Conservation (phyloP, 495 filamentous ascomycete species). For the Penicillium egyptiacum region DNA sequence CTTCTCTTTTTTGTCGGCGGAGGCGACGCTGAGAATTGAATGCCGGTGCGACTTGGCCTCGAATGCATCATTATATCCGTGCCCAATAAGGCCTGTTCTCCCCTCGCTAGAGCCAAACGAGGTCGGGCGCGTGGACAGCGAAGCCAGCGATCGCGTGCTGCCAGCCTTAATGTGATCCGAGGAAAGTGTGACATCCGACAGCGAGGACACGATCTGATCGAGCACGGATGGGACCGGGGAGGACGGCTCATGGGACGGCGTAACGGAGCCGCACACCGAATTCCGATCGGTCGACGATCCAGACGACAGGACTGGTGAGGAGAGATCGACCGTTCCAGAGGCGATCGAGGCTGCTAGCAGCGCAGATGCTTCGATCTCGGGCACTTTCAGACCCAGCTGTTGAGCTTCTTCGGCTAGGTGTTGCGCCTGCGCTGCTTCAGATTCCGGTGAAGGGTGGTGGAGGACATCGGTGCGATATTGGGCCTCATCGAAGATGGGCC, state of each 20-base stretch:
- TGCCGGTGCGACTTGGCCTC: constrained; percentile 20
- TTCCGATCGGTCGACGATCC: constrained; percentile 43
- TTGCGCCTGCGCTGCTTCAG: constrained; percentile 39
- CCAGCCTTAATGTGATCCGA: constrained; percentile 35
- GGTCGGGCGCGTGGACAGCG: constrained; percentile 43
- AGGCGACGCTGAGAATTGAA: constrained; percentile 37
- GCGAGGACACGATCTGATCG: constrained; percentile 34
- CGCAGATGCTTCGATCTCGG: constrained; percentile 39
- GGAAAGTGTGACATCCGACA: constrained; percentile 42
- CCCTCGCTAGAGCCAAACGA: constrained; percentile 46
- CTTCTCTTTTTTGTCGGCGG: constrained; percentile 36
- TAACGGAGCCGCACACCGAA: constrained; percentile 30
- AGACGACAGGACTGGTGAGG: constrained; percentile 40
- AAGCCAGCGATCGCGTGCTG: constrained; percentile 45
- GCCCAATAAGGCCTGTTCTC: constrained; percentile 18
- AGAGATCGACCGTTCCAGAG: constrained; percentile 40
- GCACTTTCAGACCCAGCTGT: constrained; percentile 40
- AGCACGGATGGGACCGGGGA: constrained; percentile 24
- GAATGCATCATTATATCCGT: constrained; percentile 16
- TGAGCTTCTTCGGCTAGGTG: constrained; percentile 41
- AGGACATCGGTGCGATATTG: constrained; percentile 46
- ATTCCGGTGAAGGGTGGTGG: constrained; percentile 33
- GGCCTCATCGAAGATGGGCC: constrained; percentile 32
- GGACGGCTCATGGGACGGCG: constrained; percentile 28
- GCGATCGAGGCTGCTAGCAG: constrained; percentile 43